phyloP scores from a whole-genome alignment of 805 yeast genomes.

The Hanseniaspora clermontiae region DNA sequence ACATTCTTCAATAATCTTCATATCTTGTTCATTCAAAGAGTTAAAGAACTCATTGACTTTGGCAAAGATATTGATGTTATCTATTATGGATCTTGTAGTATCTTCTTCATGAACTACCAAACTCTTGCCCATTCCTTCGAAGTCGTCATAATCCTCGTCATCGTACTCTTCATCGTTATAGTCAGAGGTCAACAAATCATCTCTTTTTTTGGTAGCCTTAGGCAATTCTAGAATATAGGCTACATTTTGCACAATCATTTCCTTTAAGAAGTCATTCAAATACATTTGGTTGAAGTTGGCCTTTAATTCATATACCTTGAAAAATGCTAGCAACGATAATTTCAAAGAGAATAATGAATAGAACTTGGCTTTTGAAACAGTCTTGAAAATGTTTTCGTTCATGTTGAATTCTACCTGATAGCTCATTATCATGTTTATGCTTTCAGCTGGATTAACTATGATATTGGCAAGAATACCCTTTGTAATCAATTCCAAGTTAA shows the following conservation, averaged over 20 bases:
- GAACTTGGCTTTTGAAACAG: slow-evolving; percentile 29
- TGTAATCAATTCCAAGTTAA: slow-evolving; percentile 35
- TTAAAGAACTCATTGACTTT: slow-evolving; percentile 48
- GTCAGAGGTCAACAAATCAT: slow-evolving; percentile 45
- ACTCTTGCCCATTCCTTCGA: slow-evolving; percentile 47
- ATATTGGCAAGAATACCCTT: slow-evolving; percentile 54
- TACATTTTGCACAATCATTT: slow-evolving; percentile 42
- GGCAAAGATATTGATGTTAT: slow-evolving; percentile 54
- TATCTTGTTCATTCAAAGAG: slow-evolving; percentile 36
- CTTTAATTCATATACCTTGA: slow-evolving; percentile 37
- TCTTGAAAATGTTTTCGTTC: not conserved
- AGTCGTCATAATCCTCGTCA: slow-evolving; percentile 35
- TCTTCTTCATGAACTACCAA: slow-evolving; percentile 35
- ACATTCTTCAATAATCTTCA: slow-evolving; percentile 22
- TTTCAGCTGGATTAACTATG: slow-evolving; percentile 44
- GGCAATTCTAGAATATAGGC: slow-evolving; percentile 51
- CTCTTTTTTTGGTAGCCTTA: slow-evolving; percentile 53
- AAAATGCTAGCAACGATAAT: slow-evolving; percentile 52
- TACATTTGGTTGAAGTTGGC: slow-evolving; percentile 28
- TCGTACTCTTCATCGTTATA: slow-evolving; percentile 21
- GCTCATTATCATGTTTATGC: slow-evolving; percentile 31
- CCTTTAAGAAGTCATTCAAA: slow-evolving; percentile 31
- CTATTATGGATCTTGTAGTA: slow-evolving; percentile 66
- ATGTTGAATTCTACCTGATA: not conserved
- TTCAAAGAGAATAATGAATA: slow-evolving; percentile 68